Base-by-base conservation (phyloP, 2,329 filamentous ascomycete genomes). In the Zymoseptoria ardabiliae region DNA sequence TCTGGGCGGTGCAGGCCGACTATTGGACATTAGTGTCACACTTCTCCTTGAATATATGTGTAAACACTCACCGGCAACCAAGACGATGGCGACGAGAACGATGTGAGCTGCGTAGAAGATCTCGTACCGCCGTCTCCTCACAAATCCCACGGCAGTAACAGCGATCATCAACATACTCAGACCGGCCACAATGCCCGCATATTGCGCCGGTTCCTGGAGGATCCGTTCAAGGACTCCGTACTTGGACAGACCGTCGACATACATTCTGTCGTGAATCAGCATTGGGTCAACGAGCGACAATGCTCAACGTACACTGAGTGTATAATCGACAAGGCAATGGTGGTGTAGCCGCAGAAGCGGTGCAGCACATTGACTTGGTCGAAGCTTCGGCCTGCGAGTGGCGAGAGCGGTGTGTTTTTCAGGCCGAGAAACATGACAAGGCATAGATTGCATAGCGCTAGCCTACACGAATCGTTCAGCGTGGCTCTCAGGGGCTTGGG, bases 361-460 rank as follows among this genome's bases (percentile, higher is more conserved):
- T 70, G 68, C 23, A 69, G 45, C 5, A 64, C 56, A 30, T 69
- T 67, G 50, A 70, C 49, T 25, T 55, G 62, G 41, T 68, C 63
- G 55, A 67, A 70, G 21, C 63, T 65, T 10, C 57, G 53, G 45
- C 65, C 67, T 21, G 66, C 62, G 10, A 69, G 55, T 4, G 66
- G 64, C 21, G 67, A 70, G 9, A 70, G 55, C 2, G 66, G 67
- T 2, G 66, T 66, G 30, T 66, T 66, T 53, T 68, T 69, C n/a
- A 68, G 60, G 4, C 57, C 67, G 5, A 68, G 62, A 25, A 69
- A 66, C 22, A 69, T 49, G 30, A 61, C 60, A 2, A 69, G 58
- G 56, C 59, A 62, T 56, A 69, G 58, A 59, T 68, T 68, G 55
- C 57, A 64, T 23, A 67, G 53, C 4, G 65, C 59, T 41, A 70